These are phyloP conservation scores for Aspergillus sergii DNA, from an alignment of 2,329 filamentous ascomycete genomes.

Conservation along the genomic window DNA sequence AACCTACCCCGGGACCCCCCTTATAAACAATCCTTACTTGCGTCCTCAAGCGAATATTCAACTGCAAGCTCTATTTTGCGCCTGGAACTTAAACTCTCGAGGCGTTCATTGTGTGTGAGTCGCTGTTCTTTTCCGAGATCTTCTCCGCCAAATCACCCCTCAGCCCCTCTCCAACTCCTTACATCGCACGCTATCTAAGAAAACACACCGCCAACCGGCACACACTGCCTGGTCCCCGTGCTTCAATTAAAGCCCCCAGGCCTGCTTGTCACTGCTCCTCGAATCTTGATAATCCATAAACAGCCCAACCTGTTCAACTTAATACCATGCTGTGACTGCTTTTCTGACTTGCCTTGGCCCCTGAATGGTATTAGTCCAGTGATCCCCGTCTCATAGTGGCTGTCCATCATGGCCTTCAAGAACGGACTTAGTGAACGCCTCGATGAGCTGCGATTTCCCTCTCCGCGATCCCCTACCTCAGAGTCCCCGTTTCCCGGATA, in stretches of 20 bases:
- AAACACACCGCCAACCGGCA: constrained; percentile 36
- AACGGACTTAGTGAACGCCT: constrained; percentile 66
- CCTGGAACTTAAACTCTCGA: constrained; percentile 30
- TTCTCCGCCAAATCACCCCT: constrained; percentile 35
- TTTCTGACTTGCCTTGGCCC: constrained; percentile 27
- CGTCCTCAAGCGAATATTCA: constrained; percentile 8
- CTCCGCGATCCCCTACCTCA: constrained; percentile 75
- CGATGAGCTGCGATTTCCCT: constrained; percentile 78
- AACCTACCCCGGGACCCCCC: constrained; percentile 14
- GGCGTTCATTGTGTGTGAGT: constrained; percentile 45
- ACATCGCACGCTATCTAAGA: constrained; percentile 30
- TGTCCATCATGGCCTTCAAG: constrained; percentile 64
- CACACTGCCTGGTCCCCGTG: constrained; percentile 16
- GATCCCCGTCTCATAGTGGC: constrained; percentile 23
- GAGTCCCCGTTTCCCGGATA: constrained; percentile 75
- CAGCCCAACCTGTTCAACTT: constrained; percentile 8
- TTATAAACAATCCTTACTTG: constrained; percentile 27
- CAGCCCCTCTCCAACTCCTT: constrained; percentile 42
- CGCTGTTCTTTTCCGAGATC: constrained; percentile 30
- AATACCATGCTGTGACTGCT: constrained; percentile 22
- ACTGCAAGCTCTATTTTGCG: constrained; percentile 13
- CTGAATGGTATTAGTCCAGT: constrained; percentile 36
- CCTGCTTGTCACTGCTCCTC: constrained; percentile 19
- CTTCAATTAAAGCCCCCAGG: constrained; percentile 16
- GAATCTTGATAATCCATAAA: constrained; percentile 14